These are phyloP conservation scores for Boletus fagicola DNA, from an alignment of 768 basidiomycete species.

Conservation along the genomic window DNA sequence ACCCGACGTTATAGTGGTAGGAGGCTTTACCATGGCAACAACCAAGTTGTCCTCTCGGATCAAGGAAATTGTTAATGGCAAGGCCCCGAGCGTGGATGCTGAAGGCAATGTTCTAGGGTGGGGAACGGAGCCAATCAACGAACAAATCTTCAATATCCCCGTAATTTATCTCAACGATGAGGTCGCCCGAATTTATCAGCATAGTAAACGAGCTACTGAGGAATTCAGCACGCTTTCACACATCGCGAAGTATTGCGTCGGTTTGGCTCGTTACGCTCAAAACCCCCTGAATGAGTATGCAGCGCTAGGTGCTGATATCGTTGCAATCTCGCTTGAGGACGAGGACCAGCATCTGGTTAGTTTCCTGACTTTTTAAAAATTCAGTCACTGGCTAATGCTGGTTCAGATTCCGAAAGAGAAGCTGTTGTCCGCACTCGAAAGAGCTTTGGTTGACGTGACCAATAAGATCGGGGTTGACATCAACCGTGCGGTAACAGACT, in stretches of 20 bases:
- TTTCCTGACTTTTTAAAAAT: conserved; percentile 1
- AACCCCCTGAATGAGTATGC: conserved; percentile 94
- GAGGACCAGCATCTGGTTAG: conserved; percentile 83
- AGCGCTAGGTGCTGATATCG: conserved; percentile 81
- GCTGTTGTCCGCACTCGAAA: conserved; percentile 75
- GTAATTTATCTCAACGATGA: conserved; percentile 88
- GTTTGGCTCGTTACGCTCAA: conserved; percentile 88
- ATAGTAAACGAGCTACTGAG: conserved; percentile 77
- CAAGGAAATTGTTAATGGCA: conserved; percentile 50
- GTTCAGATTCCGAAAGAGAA: conserved; percentile 85
- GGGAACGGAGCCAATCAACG: conserved; percentile 35
- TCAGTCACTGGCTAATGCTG: conserved; percentile 5
- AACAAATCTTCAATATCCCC: conserved; percentile 56
- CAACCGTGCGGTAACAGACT: conserved; percentile 85
- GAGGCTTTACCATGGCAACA: conserved; percentile 85
- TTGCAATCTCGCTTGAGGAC: conserved; percentile 79
- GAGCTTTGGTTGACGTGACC: conserved; percentile 83
- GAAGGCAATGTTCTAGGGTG: conserved; percentile 22
- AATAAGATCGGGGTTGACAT: conserved; percentile 96
- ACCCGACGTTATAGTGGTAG: conserved; percentile 86
- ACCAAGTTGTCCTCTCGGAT: conserved; percentile 63
- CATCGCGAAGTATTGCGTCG: conserved; percentile 89
- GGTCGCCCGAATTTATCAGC: conserved; percentile 90
- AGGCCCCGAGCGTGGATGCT: conserved; percentile 24
- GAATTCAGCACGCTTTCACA: conserved; percentile 79